Conservation (phyloP, 768 basidiomycete genomes). For the Cyclocybe aegerita region DNA sequence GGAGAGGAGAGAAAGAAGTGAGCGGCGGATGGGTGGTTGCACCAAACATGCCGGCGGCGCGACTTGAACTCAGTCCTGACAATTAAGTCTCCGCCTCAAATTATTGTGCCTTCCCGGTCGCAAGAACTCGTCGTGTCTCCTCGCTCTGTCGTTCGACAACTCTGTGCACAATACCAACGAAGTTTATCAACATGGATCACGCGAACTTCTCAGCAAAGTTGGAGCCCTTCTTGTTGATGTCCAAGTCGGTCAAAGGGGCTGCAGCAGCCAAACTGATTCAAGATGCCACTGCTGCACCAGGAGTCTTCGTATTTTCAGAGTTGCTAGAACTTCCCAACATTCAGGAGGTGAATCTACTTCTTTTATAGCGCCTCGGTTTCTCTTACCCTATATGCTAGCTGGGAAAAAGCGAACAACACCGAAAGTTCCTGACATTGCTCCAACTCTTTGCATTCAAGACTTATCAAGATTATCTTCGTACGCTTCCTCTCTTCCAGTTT, state of each 20-base stretch:
- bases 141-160: background rate
- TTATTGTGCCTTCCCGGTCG: too few species aligned
- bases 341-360: conserved; percentile 61
- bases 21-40: too few species aligned
- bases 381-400: conserved; percentile 46
- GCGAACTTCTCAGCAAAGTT: conserved; percentile 67
- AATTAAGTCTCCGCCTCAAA: too few species aligned
- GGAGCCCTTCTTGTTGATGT: conserved; percentile 90
- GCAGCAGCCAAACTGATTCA: conserved; percentile 87
- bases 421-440: conserved; percentile 61
- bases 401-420: conserved; percentile 59
- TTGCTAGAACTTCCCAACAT: conserved; percentile 81
- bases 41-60: too few species aligned
- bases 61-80: too few species aligned
- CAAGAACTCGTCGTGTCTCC: background rate
- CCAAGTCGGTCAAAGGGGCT: conserved; percentile 88
- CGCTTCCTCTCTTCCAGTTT: conserved; percentile 16
- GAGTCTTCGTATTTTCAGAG: conserved; percentile 91
- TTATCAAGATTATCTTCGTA: conserved; percentile 80
- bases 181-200: conserved; percentile 49
- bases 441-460: conserved; percentile 91
- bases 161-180: background rate
- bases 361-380: background rate
- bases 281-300: conserved; percentile 85
- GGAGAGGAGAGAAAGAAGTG: too few species aligned